Conservation (phyloP, 2,329 filamentous ascomycete genomes). For the Monilinia fructicola region DNA sequence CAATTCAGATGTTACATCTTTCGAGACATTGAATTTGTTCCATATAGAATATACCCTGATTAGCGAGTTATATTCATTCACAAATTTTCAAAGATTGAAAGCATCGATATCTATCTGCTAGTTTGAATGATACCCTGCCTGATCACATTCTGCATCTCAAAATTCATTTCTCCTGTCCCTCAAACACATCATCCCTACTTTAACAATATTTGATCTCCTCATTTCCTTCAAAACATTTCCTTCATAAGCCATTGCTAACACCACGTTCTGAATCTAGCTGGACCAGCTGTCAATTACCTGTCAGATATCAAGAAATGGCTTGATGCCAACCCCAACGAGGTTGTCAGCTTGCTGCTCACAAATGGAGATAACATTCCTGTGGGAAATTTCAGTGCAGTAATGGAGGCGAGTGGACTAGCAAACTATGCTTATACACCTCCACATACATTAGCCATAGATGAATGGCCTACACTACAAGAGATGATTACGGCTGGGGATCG, state of each 20-base stretch:
- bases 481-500: conserved; percentile 63
- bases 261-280: conserved; percentile 42
- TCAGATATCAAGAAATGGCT: conserved; percentile 59
- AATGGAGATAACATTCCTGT: conserved; percentile 59
- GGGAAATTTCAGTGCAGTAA: conserved; percentile 49
- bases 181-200: background rate
- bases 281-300: conserved; percentile 56
- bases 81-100: too few species aligned
- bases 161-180: too few species aligned
- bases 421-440: conserved; percentile 38
- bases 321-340: conserved; percentile 57
- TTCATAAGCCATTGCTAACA: background rate
- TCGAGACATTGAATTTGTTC: too few species aligned
- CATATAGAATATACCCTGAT: too few species aligned
- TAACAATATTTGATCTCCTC: background rate
- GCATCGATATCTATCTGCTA: too few species aligned
- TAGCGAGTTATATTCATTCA: too few species aligned
- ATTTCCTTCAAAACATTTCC: background rate
- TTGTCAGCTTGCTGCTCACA: conserved; percentile 63
- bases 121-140: background rate
- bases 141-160: background rate
- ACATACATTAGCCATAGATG: conserved; percentile 44
- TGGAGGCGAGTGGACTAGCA: conserved; percentile 32
- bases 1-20: too few species aligned
- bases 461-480: conserved; percentile 68